phyloP scores from a whole-genome alignment of 257 asterid species.

The Craterostigma plantagineum region DNA sequence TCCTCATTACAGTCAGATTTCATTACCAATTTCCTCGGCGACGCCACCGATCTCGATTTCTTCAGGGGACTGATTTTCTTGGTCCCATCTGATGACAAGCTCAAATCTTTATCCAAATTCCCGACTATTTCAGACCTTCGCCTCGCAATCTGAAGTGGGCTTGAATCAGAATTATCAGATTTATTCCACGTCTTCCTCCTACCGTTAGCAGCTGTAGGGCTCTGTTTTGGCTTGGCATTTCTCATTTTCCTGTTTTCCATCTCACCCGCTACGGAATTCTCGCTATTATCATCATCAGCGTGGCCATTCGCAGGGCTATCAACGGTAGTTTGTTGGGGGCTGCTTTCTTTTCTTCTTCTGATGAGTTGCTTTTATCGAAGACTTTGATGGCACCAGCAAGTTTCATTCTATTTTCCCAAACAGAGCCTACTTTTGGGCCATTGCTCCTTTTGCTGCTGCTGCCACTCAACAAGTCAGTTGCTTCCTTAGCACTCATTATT shows the following conservation, averaged over 20 bases:
- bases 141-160: conserved; percentile 38
- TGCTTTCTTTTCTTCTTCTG: neutral
- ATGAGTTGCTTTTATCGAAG: conserved; percentile 9
- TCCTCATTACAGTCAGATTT: neutral
- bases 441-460: conserved; percentile 25
- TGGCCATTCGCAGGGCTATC: too few relatives aligned
- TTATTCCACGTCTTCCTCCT: conserved; percentile 7
- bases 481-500: neutral
- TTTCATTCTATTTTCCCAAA: conserved; percentile 87
- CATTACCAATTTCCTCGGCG: neutral
- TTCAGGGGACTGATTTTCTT: neutral
- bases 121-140: conserved; percentile 39
- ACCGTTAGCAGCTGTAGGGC: neutral
- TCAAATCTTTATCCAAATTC: conserved; percentile 8
- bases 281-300: conserved; percentile 11
- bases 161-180: conserved; percentile 9
- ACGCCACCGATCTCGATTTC: conserved; percentile 1
- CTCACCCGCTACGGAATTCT: neutral
- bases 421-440: conserved; percentile 60
- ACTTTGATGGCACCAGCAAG: conserved; percentile 55
- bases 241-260: conserved; percentile 13
- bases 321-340: conserved; percentile 4
- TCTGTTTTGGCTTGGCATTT: neutral
- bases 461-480: conserved; percentile 2
- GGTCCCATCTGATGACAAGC: neutral